Base-by-base conservation (phyloP, 371 early-diverging fungal genomes). In the Haplosporangium sp. region DNA sequence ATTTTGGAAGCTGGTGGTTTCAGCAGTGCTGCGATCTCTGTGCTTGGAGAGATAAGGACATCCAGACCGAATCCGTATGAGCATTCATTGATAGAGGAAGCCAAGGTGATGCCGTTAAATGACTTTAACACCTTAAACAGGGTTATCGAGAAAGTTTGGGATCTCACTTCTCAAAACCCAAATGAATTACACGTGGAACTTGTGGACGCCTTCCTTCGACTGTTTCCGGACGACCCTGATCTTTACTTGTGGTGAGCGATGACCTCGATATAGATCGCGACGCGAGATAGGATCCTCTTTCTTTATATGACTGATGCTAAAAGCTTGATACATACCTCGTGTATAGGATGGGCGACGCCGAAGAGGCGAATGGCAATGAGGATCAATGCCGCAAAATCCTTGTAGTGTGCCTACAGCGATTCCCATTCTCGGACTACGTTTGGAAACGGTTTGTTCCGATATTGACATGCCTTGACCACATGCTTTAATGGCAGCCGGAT, bases 371-470 rank as follows among this genome's bases (percentile, higher is more conserved):
- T 2, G 73, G 79, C 13, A 29, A 68, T 10, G n/a, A 36, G n/a
- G 55, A 69, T 16, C 53, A 58, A 38, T 69, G 69, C 55, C 51
- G 70, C 18, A 69, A 69, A 21, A 52, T 55, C 21, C 54, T 66
- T 8, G 57, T 69, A 14, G 58, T 65, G 3, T 64, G 67, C 57
- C 23, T 72, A 6, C 59, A 46, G 4, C 64, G 73, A 60, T 77
- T 77, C 55, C 67, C 72, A 16, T 57, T 57, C 43, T 67, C 68
- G 10, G 72, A 67, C 1, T 50, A 60, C 50, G 51, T 77, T 46
- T 77, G 79, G 79, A 77, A 76, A 76, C 70, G 71, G 71, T 76
- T 76, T 70, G 76, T 75, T 20, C 18, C 51, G n/a, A n/a, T n/a
- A n/a, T n/a, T n/a, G n/a, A n/a, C 23, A 48, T 42, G 16, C 42